Evolutionary conservation across 768 basidiomycete genomes (phyloP).

Genomic region (Lanmaoa pseudosensibilis): DNA sequence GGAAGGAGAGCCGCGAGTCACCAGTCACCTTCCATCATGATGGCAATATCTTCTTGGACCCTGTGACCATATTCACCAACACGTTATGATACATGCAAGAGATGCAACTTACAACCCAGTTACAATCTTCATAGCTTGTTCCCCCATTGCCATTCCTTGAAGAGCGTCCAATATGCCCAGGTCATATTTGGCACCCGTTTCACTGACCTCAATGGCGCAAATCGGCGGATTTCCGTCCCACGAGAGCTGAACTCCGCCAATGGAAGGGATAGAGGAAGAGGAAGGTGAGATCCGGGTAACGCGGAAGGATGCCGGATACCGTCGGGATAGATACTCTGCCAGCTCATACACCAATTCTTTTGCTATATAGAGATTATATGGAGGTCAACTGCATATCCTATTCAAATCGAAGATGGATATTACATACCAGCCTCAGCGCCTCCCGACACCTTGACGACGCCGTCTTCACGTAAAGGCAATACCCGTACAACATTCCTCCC

Average conservation of each 20-base stretch:
- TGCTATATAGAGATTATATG: slow-evolving; percentile 39
- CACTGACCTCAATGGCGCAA: slow-evolving; percentile 49
- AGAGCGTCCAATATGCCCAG: slow-evolving; percentile 37
- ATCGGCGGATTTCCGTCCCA: slow-evolving; percentile 50
- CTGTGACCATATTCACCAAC: slow-evolving; percentile 29
- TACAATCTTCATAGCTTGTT: slow-evolving; percentile 60
- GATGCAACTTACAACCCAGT: slow-evolving; percentile 53
- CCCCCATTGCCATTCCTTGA: slow-evolving; percentile 29
- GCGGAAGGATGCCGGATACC: slow-evolving; percentile 59
- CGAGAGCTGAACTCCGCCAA: slow-evolving; percentile 30
- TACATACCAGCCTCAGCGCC: slow-evolving; percentile 31
- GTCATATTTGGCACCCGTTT: slow-evolving; percentile 49
- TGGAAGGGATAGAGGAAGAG: slow-evolving; percentile 12
- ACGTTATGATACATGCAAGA: neutral
- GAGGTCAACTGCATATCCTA: neutral
- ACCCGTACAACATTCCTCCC: slow-evolving; percentile 50
- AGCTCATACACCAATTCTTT: slow-evolving; percentile 68
- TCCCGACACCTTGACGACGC: slow-evolving; percentile 33
- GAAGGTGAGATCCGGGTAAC: slow-evolving; percentile 40
- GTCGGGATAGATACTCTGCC: slow-evolving; percentile 60
- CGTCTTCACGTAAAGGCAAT: slow-evolving; percentile 42
- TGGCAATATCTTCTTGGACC: slow-evolving; percentile 56
- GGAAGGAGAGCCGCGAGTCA: slow-evolving; percentile 18
- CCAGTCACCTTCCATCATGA: slow-evolving; percentile 59
- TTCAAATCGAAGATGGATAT: neutral